Evolutionary conservation across 148 eudicot genomes (phyloP), one percentile per base, ranked within the genome.

Genomic region (Camellia lanceoleosa): DNA sequence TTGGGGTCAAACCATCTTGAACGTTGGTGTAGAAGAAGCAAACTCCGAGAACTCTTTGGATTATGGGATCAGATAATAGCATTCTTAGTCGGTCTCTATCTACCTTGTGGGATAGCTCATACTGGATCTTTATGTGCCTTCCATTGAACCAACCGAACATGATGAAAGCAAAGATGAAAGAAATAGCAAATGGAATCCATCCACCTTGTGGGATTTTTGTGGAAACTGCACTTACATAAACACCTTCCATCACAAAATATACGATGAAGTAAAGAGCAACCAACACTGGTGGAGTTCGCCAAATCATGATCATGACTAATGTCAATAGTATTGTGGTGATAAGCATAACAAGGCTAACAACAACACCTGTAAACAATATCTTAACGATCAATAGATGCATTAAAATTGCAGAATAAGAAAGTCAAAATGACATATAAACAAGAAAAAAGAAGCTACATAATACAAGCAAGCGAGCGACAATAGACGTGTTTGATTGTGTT

Each of bases 141-240:
- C n/a, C n/a, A n/a, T n/a, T n/a, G n/a, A n/a, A n/a, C n/a, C n/a
- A n/a, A n/a, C n/a, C n/a, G n/a, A n/a, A n/a, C n/a, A n/a, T n/a
- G n/a, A n/a, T n/a, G n/a, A n/a, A n/a, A n/a, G n/a, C n/a, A n/a
- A n/a, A n/a, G n/a, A n/a, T n/a, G n/a, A n/a, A n/a, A n/a, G n/a
- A n/a, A n/a, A n/a, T n/a, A n/a, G n/a, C n/a, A 30, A 92, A 92
- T 23, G 95, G 95, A 66, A 92, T 89, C 95, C 95, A 92, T 54
- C 93, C 95, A 15, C 93, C 93, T 83, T 92, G 89, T 19, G 78
- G 87, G 51, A 92, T 76, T 82, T 92, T 92, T 73, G 87, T 92
- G 65, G 84, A 81, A 52, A 90, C 89, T 2, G 93, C 87, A n/a
- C n/a, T n/a, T n/a, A n/a, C 87, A n/a, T 90, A n/a, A 90, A 87